Conservation (phyloP, 345 rosid genomes). For the Chamaenerion angustifolium region DNA sequence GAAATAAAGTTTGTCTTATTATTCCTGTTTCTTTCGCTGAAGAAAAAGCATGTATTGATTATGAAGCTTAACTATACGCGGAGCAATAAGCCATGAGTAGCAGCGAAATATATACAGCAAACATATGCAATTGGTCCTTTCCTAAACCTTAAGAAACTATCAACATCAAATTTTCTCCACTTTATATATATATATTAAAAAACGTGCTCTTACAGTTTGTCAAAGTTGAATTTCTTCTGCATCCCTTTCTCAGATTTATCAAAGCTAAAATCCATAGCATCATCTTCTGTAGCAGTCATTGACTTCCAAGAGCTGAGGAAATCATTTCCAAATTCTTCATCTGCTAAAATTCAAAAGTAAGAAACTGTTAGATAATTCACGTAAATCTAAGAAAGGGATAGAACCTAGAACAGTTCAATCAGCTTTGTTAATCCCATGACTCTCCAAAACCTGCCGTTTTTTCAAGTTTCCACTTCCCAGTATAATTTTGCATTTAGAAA, state of each 20-base stretch:
- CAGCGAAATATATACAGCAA: too few species aligned
- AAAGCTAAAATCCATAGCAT: slow-evolving; percentile 58
- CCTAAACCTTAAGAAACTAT: background rate
- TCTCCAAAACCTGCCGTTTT: too few species aligned
- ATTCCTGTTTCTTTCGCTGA: background rate
- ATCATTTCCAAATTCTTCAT: slow-evolving; percentile 61
- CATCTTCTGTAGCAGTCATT: slow-evolving; percentile 43
- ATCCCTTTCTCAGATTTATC: slow-evolving; percentile 34
- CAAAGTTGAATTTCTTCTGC: slow-evolving; percentile 54
- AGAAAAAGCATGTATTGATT: background rate
- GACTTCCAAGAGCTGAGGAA: slow-evolving; percentile 50
- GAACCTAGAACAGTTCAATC: background rate
- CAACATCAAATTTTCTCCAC: background rate
- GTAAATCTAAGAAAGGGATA: background rate
- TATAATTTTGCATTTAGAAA: too few species aligned
- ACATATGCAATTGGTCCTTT: background rate
- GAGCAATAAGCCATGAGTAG: too few species aligned
- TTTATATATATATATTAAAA: too few species aligned
- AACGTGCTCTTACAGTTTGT: slow-evolving; percentile 48
- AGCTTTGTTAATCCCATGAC: background rate
- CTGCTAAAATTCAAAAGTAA: slow-evolving; percentile 20
- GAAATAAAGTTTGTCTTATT: background rate
- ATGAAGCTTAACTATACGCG: background rate
- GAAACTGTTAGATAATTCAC: background rate
- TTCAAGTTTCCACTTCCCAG: too few species aligned